phyloP scores from a whole-genome alignment of 1,139 yeast genomes.

The Candida tropicalis region DNA sequence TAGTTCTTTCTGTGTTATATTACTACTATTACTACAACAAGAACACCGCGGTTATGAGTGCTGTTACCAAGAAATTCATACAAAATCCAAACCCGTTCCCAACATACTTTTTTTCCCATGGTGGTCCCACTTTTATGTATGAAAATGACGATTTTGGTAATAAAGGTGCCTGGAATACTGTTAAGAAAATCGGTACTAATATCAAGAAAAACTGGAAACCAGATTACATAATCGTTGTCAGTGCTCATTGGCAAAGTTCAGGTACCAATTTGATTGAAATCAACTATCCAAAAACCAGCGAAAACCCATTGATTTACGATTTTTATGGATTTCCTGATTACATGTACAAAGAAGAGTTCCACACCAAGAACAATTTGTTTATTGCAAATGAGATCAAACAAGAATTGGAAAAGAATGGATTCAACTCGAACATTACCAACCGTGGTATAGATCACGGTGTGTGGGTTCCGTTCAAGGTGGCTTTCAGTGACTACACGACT shows the following conservation, averaged over 20 bases:
- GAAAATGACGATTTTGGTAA: conserved; percentile 46
- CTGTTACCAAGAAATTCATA: conserved; percentile 14
- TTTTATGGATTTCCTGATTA: conserved; percentile 69
- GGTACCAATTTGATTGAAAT: conserved; percentile 49
- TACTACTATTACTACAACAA: background rate
- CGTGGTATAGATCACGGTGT: conserved; percentile 83
- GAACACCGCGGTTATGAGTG: background rate
- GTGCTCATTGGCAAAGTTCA: conserved; percentile 77
- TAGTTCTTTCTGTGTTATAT: background rate
- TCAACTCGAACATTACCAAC: conserved; percentile 43
- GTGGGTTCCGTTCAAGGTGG: conserved; percentile 79
- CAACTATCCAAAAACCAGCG: conserved; percentile 36
- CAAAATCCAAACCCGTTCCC: conserved; percentile 43
- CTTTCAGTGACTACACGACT: conserved; percentile 52
- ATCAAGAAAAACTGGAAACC: conserved; percentile 58
- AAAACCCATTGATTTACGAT: conserved; percentile 59
- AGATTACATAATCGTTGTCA: conserved; percentile 62
- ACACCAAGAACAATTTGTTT: conserved; percentile 41
- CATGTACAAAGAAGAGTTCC: conserved; percentile 66
- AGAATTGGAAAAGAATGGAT: conserved; percentile 43
- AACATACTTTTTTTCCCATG: conserved; percentile 70
- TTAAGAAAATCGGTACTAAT: conserved; percentile 50
- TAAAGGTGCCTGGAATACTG: conserved; percentile 59
- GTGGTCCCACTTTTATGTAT: conserved; percentile 77
- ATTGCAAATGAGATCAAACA: conserved; percentile 49